These are phyloP conservation scores for Leptodermis oblonga DNA, from an alignment of 257 asterid species.

Conservation along the genomic window DNA sequence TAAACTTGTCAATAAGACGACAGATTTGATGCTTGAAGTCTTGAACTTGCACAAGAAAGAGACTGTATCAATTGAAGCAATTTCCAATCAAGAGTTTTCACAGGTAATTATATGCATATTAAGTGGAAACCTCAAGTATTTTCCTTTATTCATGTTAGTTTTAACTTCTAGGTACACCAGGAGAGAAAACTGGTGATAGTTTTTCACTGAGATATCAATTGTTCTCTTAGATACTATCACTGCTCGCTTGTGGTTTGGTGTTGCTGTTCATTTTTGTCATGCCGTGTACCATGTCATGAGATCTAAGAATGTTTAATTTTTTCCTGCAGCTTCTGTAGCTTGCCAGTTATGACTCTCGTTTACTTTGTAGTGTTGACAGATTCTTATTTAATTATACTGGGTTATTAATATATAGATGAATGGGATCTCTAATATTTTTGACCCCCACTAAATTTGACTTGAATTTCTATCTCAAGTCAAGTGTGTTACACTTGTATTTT, in stretches of 20 bases:
- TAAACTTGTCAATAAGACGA: constrained; percentile 64
- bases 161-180: neutral
- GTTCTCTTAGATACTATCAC: neutral
- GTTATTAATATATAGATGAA: neutral
- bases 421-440: neutral
- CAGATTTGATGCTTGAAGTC: constrained; percentile 81
- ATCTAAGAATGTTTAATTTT: neutral
- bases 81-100: constrained; percentile 78
- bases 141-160: neutral
- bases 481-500: neutral
- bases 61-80: constrained; percentile 55
- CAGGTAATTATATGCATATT: constrained; percentile 47
- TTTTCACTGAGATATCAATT: neutral
- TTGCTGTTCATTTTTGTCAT: neutral
- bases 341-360: neutral
- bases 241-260: constrained; percentile 1
- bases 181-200: neutral
- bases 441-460: neutral
- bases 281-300: neutral
- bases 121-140: neutral
- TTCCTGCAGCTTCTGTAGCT: neutral
- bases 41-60: constrained; percentile 77
- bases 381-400: neutral
- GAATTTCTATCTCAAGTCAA: neutral
- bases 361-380: neutral